These are phyloP conservation scores for Candida silvicultrix DNA, from an alignment of 805 yeast genomes.

Conservation along the genomic window DNA sequence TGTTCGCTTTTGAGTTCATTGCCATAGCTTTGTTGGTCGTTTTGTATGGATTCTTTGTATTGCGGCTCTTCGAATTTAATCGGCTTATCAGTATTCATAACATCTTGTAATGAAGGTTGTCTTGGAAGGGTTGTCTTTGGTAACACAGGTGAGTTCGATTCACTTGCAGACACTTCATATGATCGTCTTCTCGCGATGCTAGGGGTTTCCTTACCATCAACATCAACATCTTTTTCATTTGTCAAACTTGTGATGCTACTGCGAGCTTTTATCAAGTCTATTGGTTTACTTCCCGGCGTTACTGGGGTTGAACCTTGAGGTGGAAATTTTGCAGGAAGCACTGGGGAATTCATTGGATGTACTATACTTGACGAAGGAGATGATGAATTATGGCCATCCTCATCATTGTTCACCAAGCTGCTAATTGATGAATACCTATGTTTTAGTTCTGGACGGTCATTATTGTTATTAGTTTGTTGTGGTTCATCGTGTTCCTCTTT, in stretches of 20 bases:
- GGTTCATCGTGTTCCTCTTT: conserved; percentile 11
- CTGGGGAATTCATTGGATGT: conserved; percentile 9
- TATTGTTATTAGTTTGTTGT: not conserved
- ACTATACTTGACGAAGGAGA: not conserved
- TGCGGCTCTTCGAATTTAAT: conserved; percentile 10
- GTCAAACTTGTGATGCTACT: conserved; percentile 27
- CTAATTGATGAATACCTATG: not conserved
- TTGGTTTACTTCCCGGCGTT: conserved; percentile 4
- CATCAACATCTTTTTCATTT: conserved; percentile 39
- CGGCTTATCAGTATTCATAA: conserved; percentile 10
- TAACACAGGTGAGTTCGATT: conserved; percentile 19
- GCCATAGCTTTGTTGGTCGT: conserved; percentile 1
- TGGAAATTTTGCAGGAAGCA: conserved; percentile 1
- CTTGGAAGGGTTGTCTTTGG: conserved; percentile 14
- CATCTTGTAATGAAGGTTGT: conserved; percentile 12
- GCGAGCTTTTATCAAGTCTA: conserved; percentile 12
- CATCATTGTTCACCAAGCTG: conserved; percentile 1
- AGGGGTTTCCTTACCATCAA: conserved; percentile 34
- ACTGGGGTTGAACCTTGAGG: conserved; percentile 1
- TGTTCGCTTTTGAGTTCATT: not conserved
- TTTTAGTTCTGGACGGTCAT: not conserved
- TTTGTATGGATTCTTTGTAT: conserved; percentile 3
- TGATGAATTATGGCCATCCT: not conserved
- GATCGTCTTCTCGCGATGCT: conserved; percentile 26
- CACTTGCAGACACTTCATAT: conserved; percentile 16